phyloP scores from a whole-genome alignment of 192 early-diverging fungal species.

The Backusella liffmaniae region DNA sequence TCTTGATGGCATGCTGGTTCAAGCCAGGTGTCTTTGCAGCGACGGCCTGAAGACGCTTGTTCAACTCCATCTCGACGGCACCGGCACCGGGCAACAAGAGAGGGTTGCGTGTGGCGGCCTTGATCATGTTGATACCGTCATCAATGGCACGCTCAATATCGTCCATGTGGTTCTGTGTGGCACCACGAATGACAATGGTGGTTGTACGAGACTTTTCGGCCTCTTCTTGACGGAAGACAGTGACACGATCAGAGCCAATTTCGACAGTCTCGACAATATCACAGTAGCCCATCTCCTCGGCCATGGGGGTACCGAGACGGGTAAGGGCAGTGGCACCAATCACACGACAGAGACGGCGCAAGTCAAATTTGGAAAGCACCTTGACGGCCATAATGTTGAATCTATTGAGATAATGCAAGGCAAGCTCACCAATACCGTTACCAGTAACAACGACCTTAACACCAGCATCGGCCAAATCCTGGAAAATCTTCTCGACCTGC shows the following conservation, averaged over 20 bases:
- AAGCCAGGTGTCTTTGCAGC: slow-evolving; percentile 92
- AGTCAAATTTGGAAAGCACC: slow-evolving; percentile 94
- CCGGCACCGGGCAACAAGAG: slow-evolving; percentile 92
- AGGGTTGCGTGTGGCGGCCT: slow-evolving; percentile 83
- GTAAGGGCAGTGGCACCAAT: slow-evolving; percentile 91
- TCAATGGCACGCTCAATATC: slow-evolving; percentile 97
- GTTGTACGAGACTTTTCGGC: slow-evolving; percentile 79
- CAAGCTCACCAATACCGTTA: slow-evolving; percentile 86
- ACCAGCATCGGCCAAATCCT: slow-evolving; percentile 87
- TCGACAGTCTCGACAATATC: slow-evolving; percentile 96
- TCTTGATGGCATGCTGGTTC: slow-evolving; percentile 95
- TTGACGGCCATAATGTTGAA: slow-evolving; percentile 87
- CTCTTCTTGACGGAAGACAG: slow-evolving; percentile 94
- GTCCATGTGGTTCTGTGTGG: slow-evolving; percentile 92
- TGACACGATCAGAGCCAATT: slow-evolving; percentile 96
- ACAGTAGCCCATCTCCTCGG: slow-evolving; percentile 98
- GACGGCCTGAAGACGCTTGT: slow-evolving; percentile 69
- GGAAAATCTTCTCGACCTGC: slow-evolving; percentile 83
- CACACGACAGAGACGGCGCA: slow-evolving; percentile 91
- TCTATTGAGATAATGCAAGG: slow-evolving; percentile 93
- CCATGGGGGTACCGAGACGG: slow-evolving; percentile 86
- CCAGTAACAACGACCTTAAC: slow-evolving; percentile 93
- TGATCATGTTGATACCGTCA: slow-evolving; percentile 96
- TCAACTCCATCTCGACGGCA: slow-evolving; percentile 91
- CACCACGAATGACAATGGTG: slow-evolving; percentile 95